Base-by-base conservation (phyloP, 768 basidiomycete genomes). In the Phylloporus arenicola region DNA sequence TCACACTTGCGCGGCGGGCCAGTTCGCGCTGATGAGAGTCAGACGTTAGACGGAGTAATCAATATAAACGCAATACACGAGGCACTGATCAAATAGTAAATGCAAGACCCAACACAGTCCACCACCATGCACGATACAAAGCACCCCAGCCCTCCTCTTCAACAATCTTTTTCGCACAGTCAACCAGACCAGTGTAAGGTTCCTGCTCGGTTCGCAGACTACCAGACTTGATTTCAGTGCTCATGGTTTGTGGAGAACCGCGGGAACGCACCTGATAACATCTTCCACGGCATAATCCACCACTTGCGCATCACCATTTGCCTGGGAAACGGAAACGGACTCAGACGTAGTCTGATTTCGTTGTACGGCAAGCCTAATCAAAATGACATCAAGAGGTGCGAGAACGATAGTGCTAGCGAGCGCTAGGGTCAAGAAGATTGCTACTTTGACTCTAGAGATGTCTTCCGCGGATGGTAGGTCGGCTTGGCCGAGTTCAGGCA, bases 61-160 rank as follows among this genome's bases (percentile, higher is more conserved):
- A 31, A 31, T 12, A 30, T 30, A 30, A n/a, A n/a, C n/a, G 27
- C 7, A 29, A 31, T 13, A 31, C 30, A 13, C 30, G 30, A 31
- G 30, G 30, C 30, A 31, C 29, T 29, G 14, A 34, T 34, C 16
- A 45, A 24, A 33, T 14, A n/a, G n/a, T n/a, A 19, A 33, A 24
- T 34, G 20, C 20, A 20, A 33, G 33, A 45, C 31, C 44, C 14
- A 47, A n/a, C 20, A 22, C 12, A 3, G 47, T 39, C 47, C 39
- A 64, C 88, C 88, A 89, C 86, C 86, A 90, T 6, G 82, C 88
- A 24, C 87, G 81, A 62, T 85, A 88, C 44, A 92, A 63, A 0
- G 85, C 74, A 53, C 65, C 64, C 68, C 75, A 75, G 0, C 88
- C 88, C 64, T 90, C 88, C 65, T 90, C 88, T 37, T 83, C 72